These are phyloP conservation scores for Cladorrhinum samala DNA, from an alignment of 495 filamentous ascomycete genomes.

Conservation along the genomic window DNA sequence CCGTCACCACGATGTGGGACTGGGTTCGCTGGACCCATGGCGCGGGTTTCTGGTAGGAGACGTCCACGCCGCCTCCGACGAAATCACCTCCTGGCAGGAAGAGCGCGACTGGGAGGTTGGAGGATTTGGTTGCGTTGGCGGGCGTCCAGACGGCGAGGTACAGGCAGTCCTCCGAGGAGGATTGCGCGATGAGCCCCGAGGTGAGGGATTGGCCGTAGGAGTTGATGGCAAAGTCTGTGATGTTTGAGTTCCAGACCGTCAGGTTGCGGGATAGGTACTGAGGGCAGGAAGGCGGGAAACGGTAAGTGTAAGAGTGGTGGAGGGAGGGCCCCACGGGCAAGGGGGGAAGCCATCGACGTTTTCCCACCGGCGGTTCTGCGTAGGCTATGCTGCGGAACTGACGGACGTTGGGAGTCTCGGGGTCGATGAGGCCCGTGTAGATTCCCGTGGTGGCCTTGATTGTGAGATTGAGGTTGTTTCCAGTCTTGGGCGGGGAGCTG, in stretches of 20 bases:
- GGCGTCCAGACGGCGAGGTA: conserved; percentile 50
- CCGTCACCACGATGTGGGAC: conserved; percentile 49
- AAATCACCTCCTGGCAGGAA: conserved; percentile 46
- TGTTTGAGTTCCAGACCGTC: conserved; percentile 32
- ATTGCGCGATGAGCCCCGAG: conserved; percentile 28
- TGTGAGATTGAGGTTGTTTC: too few relatives aligned
- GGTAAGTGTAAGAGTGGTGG: conserved; percentile 25
- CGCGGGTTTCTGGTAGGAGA: conserved; percentile 39
- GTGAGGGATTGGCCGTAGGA: conserved; percentile 27
- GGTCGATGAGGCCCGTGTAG: conserved; percentile 36
- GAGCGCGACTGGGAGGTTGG: conserved; percentile 41
- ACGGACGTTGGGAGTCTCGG: conserved; percentile 32
- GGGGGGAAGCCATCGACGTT: conserved; percentile 36
- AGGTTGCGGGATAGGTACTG: conserved; percentile 28
- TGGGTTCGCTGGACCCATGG: conserved; percentile 39
- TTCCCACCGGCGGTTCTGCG: conserved; percentile 35
- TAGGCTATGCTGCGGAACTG: conserved; percentile 45
- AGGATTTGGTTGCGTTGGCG: conserved; percentile 15
- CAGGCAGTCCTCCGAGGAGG: conserved; percentile 46
- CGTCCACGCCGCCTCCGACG: conserved; percentile 33
- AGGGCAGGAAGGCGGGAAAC: conserved; percentile 33
- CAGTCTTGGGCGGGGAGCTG: too few relatives aligned
- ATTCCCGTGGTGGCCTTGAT: conserved; percentile 28
- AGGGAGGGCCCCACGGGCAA: conserved; percentile 24
- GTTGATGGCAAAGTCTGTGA: conserved; percentile 27